Conservation (phyloP, 2,329 filamentous ascomycete genomes). For the Reticulascus tulasneorum region DNA sequence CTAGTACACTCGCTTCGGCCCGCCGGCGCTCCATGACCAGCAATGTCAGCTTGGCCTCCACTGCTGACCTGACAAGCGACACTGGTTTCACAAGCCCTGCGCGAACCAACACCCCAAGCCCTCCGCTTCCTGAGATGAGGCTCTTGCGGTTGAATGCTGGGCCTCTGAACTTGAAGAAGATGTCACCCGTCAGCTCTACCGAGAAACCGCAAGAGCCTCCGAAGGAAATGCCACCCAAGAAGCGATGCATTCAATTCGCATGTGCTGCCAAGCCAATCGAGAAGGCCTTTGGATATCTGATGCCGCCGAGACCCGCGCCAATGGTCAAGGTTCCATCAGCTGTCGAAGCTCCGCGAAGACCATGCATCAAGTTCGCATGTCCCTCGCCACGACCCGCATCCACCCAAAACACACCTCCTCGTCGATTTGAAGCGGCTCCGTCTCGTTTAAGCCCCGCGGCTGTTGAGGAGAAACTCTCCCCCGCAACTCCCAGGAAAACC, state of each 20-base stretch:
- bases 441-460: constrained; percentile 3
- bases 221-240: constrained; percentile 45
- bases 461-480: constrained; percentile 4
- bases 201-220: constrained; percentile 37
- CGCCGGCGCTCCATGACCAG: constrained; percentile 68
- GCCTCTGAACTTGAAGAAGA: constrained; percentile 23
- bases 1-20: constrained; percentile 29
- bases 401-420: constrained; percentile 34
- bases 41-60: constrained; percentile 76
- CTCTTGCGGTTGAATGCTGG: constrained; percentile 35
- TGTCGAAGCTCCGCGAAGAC: constrained; percentile 45
- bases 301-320: constrained; percentile 18
- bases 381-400: constrained; percentile 45
- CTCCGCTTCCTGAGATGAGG: constrained; percentile 64
- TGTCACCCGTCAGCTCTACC: constrained; percentile 12
- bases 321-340: constrained; percentile 28
- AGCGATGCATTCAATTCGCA: constrained; percentile 89
- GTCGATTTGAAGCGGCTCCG: constrained; percentile 11
- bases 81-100: constrained; percentile 86
- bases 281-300: constrained; percentile 25
- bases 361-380: constrained; percentile 74
- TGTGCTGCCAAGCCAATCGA: constrained; percentile 63
- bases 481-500: constrained; percentile 21
- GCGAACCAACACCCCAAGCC: constrained; percentile 83
- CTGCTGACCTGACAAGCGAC: constrained; percentile 90